These are phyloP conservation scores for Mycena olivaceomarginata DNA, from an alignment of 768 basidiomycete species.

Conservation along the genomic window DNA sequence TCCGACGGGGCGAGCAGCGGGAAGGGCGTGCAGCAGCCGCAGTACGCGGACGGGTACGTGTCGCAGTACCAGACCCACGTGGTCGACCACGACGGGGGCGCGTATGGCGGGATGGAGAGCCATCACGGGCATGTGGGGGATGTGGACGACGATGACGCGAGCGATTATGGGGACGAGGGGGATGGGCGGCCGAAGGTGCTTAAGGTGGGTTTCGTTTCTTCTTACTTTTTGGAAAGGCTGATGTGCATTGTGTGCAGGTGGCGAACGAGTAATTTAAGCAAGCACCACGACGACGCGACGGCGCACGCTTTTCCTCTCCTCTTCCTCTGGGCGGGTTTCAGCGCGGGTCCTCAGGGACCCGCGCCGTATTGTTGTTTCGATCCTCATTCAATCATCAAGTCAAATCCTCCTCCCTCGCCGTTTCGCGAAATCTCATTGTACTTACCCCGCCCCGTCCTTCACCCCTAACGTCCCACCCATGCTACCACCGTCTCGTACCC, in stretches of 20 bases:
- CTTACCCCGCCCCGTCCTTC: neutral
- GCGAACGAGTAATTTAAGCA: conserved; percentile 22
- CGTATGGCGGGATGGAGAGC: conserved; percentile 53
- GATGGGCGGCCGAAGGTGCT: conserved; percentile 38
- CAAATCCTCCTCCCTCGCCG: neutral
- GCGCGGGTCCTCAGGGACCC: neutral
- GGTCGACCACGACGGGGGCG: conserved; percentile 32
- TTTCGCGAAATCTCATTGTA: neutral
- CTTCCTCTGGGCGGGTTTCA: conserved; percentile 23
- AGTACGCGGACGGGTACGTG: conserved; percentile 45
- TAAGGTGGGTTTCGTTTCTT: conserved; percentile 38
- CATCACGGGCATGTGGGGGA: conserved; percentile 41
- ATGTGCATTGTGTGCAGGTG: conserved; percentile 14
- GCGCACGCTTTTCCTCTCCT: neutral
- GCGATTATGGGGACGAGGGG: conserved; percentile 20
- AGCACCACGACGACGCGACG: neutral
- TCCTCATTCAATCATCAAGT: neutral
- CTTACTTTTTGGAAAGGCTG: neutral
- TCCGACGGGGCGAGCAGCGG: conserved; percentile 5
- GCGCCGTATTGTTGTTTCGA: conserved; percentile 1
- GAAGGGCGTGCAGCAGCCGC: conserved; percentile 13
- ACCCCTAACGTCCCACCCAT: neutral
- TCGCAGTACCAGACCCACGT: conserved; percentile 47
- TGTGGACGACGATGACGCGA: conserved; percentile 29
- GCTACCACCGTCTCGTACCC: neutral